Evolutionary conservation across 805 yeast species (phyloP), one percentile per base, ranked within the genome.

Genomic region (Yarrowia divulgata): DNA sequence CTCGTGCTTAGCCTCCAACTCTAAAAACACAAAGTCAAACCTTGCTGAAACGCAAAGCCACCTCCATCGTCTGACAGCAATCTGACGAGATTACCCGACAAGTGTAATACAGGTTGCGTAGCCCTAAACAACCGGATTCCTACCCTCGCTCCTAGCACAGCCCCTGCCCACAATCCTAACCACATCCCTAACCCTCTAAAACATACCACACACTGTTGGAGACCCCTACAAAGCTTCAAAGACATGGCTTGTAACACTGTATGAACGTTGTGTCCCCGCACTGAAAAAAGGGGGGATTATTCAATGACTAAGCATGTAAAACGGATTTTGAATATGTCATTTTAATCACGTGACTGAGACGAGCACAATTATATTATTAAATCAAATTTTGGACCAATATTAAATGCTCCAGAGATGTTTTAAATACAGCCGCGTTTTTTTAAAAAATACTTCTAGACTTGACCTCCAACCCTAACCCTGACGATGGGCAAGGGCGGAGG

Each of bases 201-300:
- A 7, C 35, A 7, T 29, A 10, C 35, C 35, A 40, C 18, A n/a
- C 29, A 32, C 19, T 18, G n/a, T n/a, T n/a, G n/a, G n/a, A n/a
- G n/a, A n/a, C 39, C 40, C 23, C 39, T 8, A 8, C 29, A n/a
- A n/a, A 37, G 12, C 42, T n/a, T 32, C 6, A 8, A 10, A 37
- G 3, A 37, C 40, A 19, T 9, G 16, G 46, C 45, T 39, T 19
- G 46, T 12, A 18, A 23, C 60, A 54, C 60, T 54, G 60, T 54
- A 54, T 23, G 23, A 54, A 54, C 18, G 45, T 54, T 37, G 58
- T 10, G 29, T 4, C 58, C 58, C 58, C 58, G 42, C 58, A 52
- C 23, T 14, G 18, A 14, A 39, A 12, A 39, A 5, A 10, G 4
- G 29, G 29, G 29, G 29, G 29, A 2, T 23, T 2, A 23, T 23